Evolutionary conservation across 495 filamentous ascomycete species (phyloP).

Genomic region (Beverwykella pulmonaria): DNA sequence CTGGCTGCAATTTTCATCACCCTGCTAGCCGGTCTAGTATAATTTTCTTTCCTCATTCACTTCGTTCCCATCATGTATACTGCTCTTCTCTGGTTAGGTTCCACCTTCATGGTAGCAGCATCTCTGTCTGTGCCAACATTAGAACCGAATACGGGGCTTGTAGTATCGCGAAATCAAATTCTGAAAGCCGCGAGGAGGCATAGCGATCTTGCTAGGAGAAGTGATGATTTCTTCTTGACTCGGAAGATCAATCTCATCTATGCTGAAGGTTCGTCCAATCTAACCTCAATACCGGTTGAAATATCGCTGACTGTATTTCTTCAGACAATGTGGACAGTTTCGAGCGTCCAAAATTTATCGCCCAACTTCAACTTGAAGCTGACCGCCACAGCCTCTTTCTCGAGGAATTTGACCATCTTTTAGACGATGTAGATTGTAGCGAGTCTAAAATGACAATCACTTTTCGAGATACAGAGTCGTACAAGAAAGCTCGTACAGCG

Average conservation of each 20-base stretch:
- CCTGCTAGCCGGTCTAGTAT: no score
- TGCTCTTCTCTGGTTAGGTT: no score
- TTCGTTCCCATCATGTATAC: no score
- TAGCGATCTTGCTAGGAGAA: not conserved
- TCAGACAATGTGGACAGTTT: not conserved
- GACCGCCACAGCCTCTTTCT: not conserved
- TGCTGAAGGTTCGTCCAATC: not conserved
- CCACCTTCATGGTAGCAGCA: no score
- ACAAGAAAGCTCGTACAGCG: not conserved
- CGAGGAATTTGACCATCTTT: conserved; percentile 10
- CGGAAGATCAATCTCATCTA: conserved; percentile 1
- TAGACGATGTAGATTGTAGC: not conserved
- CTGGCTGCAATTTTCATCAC: no score
- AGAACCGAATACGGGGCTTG: no score
- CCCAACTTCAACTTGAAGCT: not conserved
- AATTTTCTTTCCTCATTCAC: no score
- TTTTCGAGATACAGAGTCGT: not conserved
- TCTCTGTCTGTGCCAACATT: no score
- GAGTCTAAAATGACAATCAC: not conserved
- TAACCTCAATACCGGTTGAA: not conserved
- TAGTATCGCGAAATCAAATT: not conserved
- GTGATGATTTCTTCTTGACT: not conserved
- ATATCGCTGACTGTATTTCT: no score
- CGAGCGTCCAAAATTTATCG: not conserved
- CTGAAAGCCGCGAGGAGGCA: not conserved